Evolutionary conservation across 148 eudicot species (phyloP).

Genomic region (Cornus kousa): DNA sequence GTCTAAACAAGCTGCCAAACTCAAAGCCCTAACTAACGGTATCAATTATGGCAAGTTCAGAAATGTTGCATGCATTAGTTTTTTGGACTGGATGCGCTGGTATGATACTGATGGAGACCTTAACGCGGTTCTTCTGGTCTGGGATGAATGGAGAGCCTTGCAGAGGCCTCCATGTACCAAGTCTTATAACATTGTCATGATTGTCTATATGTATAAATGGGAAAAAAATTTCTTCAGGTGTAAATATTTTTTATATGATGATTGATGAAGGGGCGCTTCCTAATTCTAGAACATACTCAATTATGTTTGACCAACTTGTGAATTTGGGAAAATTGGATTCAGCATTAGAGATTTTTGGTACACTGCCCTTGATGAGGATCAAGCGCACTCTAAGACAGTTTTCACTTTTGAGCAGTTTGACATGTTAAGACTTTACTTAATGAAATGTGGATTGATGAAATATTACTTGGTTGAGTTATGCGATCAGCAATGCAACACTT

Average conservation of each 20-base stretch:
- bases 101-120: conserved; percentile 67
- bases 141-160: conserved; percentile 60
- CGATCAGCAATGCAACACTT: conserved; percentile 45
- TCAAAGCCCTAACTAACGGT: conserved; percentile 57
- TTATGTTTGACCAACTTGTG: conserved; percentile 76
- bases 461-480: conserved; percentile 67
- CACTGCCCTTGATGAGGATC: conserved; percentile 31
- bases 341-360: conserved; percentile 25
- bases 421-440: conserved; percentile 54
- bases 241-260: conserved; percentile 50
- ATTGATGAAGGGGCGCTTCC: conserved; percentile 69
- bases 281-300: conserved; percentile 74
- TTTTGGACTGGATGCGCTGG: conserved; percentile 68
- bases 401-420: conserved; percentile 47
- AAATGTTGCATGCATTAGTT: conserved; percentile 56
- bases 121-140: conserved; percentile 52
- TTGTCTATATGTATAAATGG: conserved; percentile 53
- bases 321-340: conserved; percentile 44
- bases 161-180: conserved; percentile 53
- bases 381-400: conserved; percentile 71
- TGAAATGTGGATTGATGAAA: conserved; percentile 66
- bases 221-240: conserved; percentile 45
- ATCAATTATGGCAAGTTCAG: conserved; percentile 63
- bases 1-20: conserved; percentile 47
- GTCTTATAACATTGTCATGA: conserved; percentile 74